Base-by-base conservation (phyloP, 2,329 filamentous ascomycete genomes). In the Ceratocystis colombiana region DNA sequence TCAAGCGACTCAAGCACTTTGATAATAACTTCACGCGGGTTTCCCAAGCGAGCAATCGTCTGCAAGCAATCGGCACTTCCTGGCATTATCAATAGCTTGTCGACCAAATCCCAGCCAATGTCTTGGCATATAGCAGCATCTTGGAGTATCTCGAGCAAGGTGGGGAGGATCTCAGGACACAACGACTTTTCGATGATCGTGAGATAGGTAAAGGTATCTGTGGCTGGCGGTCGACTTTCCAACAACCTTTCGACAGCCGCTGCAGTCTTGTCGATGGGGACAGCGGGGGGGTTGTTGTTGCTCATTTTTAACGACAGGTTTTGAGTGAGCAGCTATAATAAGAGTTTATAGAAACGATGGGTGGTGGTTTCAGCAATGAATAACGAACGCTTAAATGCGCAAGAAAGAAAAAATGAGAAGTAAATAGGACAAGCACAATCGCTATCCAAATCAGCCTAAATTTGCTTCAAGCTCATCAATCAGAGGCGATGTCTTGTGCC, bases 21-120 rank as follows among this genome's bases (percentile, higher is more conserved):
- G 71, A 94, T 79, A 68, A 93, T 87, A 59, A 91, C 88, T 74
- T 94, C 89, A 63, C 89, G 80, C 0, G 89, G 89, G 72, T 93
- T 94, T 63, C 89, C 89, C 48, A 90, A 79, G 28, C 86, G 82
- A 41, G 89, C 89, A 64, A 93, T 85, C 37, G 86, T 88, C 72
- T 87, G 83, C 17, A 93, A 79, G 72, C 89, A 91, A 61, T 80
- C 75, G 70, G 88, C 85, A n/a, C 86, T 87, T 12, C 81, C 84
- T 1, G 88, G 80, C 4, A 90, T 76, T 45, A 84, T 80, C 28
- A 91, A 79, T 3, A 94, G 81, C 72, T 90, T 83, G 72, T 88
- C 86, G 25, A 94, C 86, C 64, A 93, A 77, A 73, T 94, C 89
- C 89, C 89, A 94, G 62, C 89, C 89, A 71, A 93, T 91, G 66